Evolutionary conservation across 495 filamentous ascomycete genomes (phyloP).

Genomic region (Talaromyces nanjingensis): DNA sequence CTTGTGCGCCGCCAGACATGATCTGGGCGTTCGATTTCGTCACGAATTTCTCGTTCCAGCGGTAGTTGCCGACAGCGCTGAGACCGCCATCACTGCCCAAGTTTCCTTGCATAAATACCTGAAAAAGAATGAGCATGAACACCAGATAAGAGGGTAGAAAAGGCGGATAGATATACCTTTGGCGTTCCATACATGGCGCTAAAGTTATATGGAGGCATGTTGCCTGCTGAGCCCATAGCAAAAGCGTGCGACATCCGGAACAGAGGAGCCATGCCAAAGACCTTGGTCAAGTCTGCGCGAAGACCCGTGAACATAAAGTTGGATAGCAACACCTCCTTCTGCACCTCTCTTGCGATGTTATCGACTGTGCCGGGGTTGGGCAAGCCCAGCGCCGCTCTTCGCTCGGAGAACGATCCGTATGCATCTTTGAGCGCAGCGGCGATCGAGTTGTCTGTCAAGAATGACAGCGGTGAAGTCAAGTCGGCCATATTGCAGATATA

Average conservation of each 20-base stretch:
- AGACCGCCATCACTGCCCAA: conserved; percentile 84
- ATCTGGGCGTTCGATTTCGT: conserved; percentile 83
- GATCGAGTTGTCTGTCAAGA: conserved; percentile 67
- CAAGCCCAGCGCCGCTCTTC: conserved; percentile 79
- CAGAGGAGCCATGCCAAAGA: conserved; percentile 82
- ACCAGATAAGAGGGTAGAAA: no score
- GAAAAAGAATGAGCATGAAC: conserved; percentile 10
- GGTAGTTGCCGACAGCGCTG: conserved; percentile 79
- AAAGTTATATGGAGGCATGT: conserved; percentile 86
- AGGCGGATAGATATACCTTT: conserved; percentile 49
- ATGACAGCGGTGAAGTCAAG: conserved; percentile 49
- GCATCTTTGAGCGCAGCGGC: conserved; percentile 62
- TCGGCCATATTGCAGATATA: conserved; percentile 25
- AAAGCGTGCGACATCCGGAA: conserved; percentile 98
- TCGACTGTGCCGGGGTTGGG: conserved; percentile 90
- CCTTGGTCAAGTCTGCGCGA: conserved; percentile 91
- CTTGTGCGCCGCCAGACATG: conserved; percentile 53
- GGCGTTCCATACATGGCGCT: conserved; percentile 86
- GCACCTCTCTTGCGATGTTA: conserved; percentile 83
- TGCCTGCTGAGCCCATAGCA: conserved; percentile 76
- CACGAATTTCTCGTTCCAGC: conserved; percentile 67
- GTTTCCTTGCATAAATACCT: conserved; percentile 95
- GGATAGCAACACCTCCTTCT: conserved; percentile 88
- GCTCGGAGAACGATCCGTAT: conserved; percentile 75
- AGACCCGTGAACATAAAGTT: conserved; percentile 95